Conservation (phyloP, 2,329 filamentous ascomycete genomes). For the Phoma sp. region DNA sequence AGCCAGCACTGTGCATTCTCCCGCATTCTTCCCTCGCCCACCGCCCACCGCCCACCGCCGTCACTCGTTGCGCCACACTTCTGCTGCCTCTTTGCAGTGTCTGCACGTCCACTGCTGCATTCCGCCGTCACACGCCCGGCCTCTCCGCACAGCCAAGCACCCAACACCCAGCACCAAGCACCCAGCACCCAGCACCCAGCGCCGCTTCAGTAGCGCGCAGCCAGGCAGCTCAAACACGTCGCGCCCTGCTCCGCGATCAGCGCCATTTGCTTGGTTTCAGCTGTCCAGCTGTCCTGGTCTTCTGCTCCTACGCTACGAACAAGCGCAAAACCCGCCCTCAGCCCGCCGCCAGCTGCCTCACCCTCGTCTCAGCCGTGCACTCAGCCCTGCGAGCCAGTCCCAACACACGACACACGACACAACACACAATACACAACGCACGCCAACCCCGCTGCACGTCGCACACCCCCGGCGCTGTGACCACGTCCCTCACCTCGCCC, state of each 20-base stretch:
- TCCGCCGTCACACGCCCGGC: slow-evolving; percentile 18
- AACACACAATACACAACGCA: not conserved
- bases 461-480: slow-evolving; percentile 6
- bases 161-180: not conserved
- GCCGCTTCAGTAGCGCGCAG: slow-evolving; percentile 6
- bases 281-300: not conserved
- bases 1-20: no score
- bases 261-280: slow-evolving; percentile 29
- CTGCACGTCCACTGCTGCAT: not conserved
- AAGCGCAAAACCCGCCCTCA: slow-evolving; percentile 11
- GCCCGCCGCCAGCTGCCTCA: slow-evolving; percentile 27
- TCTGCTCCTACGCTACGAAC: not conserved
- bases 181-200: not conserved
- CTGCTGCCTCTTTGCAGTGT: not conserved
- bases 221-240: not conserved
- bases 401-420: slow-evolving; percentile 7
- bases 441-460: slow-evolving; percentile 15
- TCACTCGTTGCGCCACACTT: not conserved
- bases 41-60: not conserved
- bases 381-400: slow-evolving; percentile 28
- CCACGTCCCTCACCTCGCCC: slow-evolving; percentile 12
- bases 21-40: slow-evolving; percentile 6
- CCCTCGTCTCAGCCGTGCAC: slow-evolving; percentile 40
- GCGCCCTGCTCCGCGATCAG: slow-evolving; percentile 2
- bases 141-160: slow-evolving; percentile 35